Base-by-base conservation (phyloP, 306 rosid genomes). In the Quercus ilex region DNA sequence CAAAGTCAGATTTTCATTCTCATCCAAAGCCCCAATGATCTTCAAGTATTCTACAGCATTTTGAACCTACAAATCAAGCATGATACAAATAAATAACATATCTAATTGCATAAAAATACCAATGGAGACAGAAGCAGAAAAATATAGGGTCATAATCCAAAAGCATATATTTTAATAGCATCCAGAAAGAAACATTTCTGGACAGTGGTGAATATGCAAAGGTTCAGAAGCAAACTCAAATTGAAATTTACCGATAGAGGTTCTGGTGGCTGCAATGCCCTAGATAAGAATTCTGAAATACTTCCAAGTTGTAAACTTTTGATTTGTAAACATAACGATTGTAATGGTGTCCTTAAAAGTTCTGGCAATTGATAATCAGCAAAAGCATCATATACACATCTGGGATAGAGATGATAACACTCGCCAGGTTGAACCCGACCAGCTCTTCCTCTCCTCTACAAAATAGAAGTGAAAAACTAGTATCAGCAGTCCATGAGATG, bases 391-490 rank as follows among this genome's bases (percentile, higher is more conserved):
- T 85, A 89, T 51, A 93, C 98, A 79, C 97, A 90, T 84, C 90
- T 90, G 77, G 99, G 99, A 86, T 89, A 96, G 84, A 96, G 92
- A 86, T 86, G 97, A 84, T 86, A 96, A 81, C 99, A 96, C 76
- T 87, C 97, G 74, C 97, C 98, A 15, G 97, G 93, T 81, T 93
- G 99, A 86, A 91, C 97, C 72, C 98, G 97, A 60, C 99, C 99
- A 81, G 99, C 98, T 87, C 98, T 93, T 91, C 99, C 99, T 86
- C 98, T 89, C 87, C 99, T 91, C 99, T 96, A 77, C 78, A 87
- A 78, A 71, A 77, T 64, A 80, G 46, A 70, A 55, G 55, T 74
- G 26, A 62, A 23, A 30, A 74, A 79, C 23, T 9, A 55, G 63
- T 23, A 78, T 30, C 72, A 67, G 52, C 25, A 33, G 1, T 67